phyloP scores from a whole-genome alignment of 192 early-diverging fungal genomes.

The Gaertneriomyces sp. region DNA sequence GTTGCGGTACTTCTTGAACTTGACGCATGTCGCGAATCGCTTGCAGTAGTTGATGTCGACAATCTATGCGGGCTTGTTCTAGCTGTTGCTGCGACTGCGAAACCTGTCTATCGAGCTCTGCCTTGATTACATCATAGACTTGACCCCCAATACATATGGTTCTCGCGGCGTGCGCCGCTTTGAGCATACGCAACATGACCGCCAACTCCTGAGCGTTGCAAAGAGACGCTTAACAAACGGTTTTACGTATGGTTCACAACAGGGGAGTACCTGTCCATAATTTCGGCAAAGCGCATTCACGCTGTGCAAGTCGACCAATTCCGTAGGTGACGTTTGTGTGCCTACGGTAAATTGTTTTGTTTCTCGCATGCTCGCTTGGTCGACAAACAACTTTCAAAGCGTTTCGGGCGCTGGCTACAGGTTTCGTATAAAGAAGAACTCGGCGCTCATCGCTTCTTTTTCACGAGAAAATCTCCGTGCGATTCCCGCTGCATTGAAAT shows the following conservation, averaged over 20 bases:
- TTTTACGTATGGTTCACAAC: not conserved
- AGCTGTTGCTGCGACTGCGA: not conserved
- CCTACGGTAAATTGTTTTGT: too few species aligned
- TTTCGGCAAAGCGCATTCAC: too few species aligned
- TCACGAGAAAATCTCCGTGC: too few species aligned
- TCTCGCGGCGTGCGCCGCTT: constrained; percentile 11
- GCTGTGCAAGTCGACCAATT: too few species aligned
- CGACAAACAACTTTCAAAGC: too few species aligned
- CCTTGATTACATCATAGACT: not conserved
- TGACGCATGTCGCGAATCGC: constrained; percentile 2
- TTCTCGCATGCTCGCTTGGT: too few species aligned
- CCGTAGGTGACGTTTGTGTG: too few species aligned
- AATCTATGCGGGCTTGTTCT: not conserved
- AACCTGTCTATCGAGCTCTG: constrained; percentile 8
- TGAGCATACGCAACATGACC: constrained; percentile 15
- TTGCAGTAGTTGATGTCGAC: constrained; percentile 16
- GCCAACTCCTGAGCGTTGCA: constrained; percentile 15
- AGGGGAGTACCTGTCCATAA: too few species aligned
- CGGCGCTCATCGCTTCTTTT: too few species aligned
- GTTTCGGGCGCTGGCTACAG: too few species aligned
- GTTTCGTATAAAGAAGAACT: too few species aligned
- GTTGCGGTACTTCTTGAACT: constrained; percentile 1
- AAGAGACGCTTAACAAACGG: not conserved
- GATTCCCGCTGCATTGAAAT: too few species aligned
- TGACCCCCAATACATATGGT: not conserved